Evolutionary conservation across 2,329 filamentous ascomycete genomes (phyloP).

Genomic region (Aspergillus fructus): DNA sequence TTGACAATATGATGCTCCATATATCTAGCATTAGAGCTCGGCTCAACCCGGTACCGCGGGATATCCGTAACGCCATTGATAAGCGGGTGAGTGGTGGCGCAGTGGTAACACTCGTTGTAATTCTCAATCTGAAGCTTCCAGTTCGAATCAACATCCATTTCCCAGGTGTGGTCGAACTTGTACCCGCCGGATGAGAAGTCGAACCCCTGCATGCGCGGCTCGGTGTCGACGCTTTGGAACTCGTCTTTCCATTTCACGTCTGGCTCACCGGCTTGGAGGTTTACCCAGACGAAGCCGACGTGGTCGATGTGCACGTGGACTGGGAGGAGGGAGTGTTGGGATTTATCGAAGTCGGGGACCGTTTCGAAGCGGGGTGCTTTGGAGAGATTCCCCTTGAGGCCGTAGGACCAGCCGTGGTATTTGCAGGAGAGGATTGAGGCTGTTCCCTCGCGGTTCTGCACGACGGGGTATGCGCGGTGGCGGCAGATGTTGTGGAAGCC

Average conservation of each 20-base stretch:
- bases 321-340: conserved; percentile 17
- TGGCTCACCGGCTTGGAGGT: conserved; percentile 20
- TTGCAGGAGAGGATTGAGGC: conserved; percentile 22
- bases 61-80: conserved; percentile 51
- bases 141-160: conserved; percentile 25
- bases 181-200: conserved; percentile 19
- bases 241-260: conserved; percentile 23
- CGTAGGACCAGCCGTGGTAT: conserved; percentile 29
- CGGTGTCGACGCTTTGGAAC: conserved; percentile 18
- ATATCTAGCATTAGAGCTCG: conserved; percentile 41
- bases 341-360: conserved; percentile 18
- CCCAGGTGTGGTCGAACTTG: conserved; percentile 25
- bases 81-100: conserved; percentile 25
- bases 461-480: conserved; percentile 22
- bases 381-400: conserved; percentile 23
- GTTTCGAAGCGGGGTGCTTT: conserved; percentile 26
- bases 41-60: conserved; percentile 53
- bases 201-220: conserved; percentile 24
- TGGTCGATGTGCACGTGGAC: conserved; percentile 23
- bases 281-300: conserved; percentile 26
- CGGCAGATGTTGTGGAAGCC: conserved; percentile 27
- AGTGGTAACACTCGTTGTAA: conserved; percentile 30
- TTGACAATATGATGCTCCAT: conserved; percentile 53
- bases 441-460: conserved; percentile 17
- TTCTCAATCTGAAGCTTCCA: conserved; percentile 27